Conservation (phyloP, 768 basidiomycete species). For the Amanita phalloides region DNA sequence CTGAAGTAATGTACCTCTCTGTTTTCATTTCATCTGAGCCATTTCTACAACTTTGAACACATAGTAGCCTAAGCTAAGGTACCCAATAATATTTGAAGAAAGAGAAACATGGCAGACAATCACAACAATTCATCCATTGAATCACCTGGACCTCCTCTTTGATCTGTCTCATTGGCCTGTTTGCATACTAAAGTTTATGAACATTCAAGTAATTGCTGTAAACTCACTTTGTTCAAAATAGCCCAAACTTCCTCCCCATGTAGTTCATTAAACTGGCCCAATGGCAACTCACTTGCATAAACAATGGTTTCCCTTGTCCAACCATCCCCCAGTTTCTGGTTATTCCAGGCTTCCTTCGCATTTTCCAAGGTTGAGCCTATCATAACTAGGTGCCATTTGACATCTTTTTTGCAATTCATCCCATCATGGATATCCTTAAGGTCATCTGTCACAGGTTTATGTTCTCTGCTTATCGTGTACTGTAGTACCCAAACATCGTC, state of each 20-base stretch:
- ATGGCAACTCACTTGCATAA: too few relatives aligned
- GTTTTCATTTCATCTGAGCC: too few relatives aligned
- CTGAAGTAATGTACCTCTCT: too few relatives aligned
- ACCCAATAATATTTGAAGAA: too few relatives aligned
- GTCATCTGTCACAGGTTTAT: slow-evolving; percentile 1
- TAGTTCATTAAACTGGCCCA: too few relatives aligned
- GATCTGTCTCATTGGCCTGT: neutral
- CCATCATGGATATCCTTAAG: neutral
- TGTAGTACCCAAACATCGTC: slow-evolving; percentile 2
- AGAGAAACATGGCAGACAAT: too few relatives aligned
- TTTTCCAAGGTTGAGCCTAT: slow-evolving; percentile 1
- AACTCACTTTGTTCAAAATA: neutral
- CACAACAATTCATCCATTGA: too few relatives aligned
- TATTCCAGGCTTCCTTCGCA: slow-evolving; percentile 2
- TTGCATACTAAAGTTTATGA: neutral
- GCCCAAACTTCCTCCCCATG: too few relatives aligned
- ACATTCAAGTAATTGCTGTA: neutral
- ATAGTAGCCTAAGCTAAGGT: too few relatives aligned
- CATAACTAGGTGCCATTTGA: slow-evolving; percentile 6
- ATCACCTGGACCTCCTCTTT: neutral
- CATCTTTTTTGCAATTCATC: slow-evolving; percentile 2
- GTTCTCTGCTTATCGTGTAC: neutral
- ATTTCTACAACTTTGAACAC: too few relatives aligned
- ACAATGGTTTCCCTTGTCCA: too few relatives aligned
- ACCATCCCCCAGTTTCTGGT: slow-evolving; percentile 1